Evolutionary conservation across 495 filamentous ascomycete genomes (phyloP), one percentile per base, ranked within the genome.

Genomic region (Amniculicola lignicola): DNA sequence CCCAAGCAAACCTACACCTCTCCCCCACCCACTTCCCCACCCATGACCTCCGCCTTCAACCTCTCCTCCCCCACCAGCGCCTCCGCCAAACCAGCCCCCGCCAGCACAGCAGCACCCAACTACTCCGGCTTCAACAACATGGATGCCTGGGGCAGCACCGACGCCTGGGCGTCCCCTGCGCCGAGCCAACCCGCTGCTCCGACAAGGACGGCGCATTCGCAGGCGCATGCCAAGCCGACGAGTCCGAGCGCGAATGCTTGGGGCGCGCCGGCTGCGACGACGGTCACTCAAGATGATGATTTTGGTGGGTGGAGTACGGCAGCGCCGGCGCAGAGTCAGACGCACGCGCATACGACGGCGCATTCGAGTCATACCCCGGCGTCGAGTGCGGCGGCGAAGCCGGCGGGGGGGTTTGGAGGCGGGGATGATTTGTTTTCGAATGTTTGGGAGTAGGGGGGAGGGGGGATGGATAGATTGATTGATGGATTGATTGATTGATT

Each of bases 301-400:
- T 96, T 95, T 73, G 90, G 90, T 14, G 90, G 90, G 19, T 96
- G 90, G 90, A 86, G 85, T 38, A 90, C 86, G 71, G 82, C 85
- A 40, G 76, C 77, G 50, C 68, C 71, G 22, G 38, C 43, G 21
- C 11, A 21, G 9, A 52, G 36, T 27, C n/a, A 24, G 12, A 28
- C 36, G 44, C 38, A 41, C 11, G 25, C 54, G 19, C 16, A 14
- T 24, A 23, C 54, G 21, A 27, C 54, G 33, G 28, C 25, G n/a
- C n/a, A n/a, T n/a, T n/a, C n/a, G 19, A 46, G 11, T 6, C 11
- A 36, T 35, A 47, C 52, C 5, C 2, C 6, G 9, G 14, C 47
- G 29, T 35, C 22, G 16, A 33, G 29, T n/a, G 7, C 44, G 21
- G 7, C 44, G 21, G 47, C 55, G 47, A 72, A 65, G 51, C 59